Conservation (phyloP, 208 protist species). For the Wallacemonas sp. region DNA sequence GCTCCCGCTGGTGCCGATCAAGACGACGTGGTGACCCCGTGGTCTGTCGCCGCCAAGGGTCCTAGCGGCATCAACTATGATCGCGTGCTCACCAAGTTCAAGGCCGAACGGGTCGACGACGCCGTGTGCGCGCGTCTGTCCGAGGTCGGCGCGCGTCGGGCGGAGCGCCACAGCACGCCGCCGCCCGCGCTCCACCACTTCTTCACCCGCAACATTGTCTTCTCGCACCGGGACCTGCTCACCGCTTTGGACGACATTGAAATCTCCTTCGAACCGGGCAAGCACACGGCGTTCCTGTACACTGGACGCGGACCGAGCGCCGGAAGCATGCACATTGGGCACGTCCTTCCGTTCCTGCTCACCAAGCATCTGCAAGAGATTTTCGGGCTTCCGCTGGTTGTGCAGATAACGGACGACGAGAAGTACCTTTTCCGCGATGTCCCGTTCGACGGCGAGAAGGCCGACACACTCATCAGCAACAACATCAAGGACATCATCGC, state of each 20-base stretch:
- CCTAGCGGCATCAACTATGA: constrained; percentile 84
- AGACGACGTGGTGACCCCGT: constrained; percentile 79
- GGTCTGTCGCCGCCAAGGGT: constrained; percentile 72
- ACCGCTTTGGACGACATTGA: constrained; percentile 92
- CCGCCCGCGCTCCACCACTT: constrained; percentile 84
- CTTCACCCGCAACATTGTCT: constrained; percentile 95
- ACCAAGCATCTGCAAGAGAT: constrained; percentile 99
- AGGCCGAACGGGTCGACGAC: constrained; percentile 66
- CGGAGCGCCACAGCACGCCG: not conserved
- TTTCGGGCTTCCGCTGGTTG: constrained; percentile 97
- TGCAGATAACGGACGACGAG: constrained; percentile 99
- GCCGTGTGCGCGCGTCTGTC: constrained; percentile 31
- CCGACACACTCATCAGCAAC: constrained; percentile 78
- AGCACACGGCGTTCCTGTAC: constrained; percentile 98
- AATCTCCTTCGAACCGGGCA: constrained; percentile 37
- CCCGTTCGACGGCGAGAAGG: constrained; percentile 76
- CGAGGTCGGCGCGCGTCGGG: constrained; percentile 29
- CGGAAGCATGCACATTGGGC: constrained; percentile 98
- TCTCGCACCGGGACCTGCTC: constrained; percentile 97
- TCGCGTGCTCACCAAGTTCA: constrained; percentile 79
- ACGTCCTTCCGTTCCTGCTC: constrained; percentile 99
- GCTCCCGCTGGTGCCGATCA: not conserved
- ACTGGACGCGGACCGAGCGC: constrained; percentile 99
- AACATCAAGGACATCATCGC: constrained; percentile 99
- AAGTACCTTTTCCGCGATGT: constrained; percentile 99